These are phyloP conservation scores for Nevesoporus exiguus DNA, from an alignment of 768 basidiomycete genomes.

Conservation along the genomic window DNA sequence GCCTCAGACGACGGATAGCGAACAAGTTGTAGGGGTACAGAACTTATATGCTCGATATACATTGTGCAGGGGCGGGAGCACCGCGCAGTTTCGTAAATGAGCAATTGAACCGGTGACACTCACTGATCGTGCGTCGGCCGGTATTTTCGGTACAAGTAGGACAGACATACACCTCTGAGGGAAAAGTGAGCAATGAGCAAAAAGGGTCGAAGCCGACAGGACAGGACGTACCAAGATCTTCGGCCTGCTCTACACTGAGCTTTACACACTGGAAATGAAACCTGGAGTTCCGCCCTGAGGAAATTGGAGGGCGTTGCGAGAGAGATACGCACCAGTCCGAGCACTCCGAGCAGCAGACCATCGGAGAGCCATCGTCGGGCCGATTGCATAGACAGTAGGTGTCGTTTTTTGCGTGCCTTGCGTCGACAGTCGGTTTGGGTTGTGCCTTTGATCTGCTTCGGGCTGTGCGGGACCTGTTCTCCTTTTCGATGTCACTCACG, in stretches of 20 bases:
- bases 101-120: slow-evolving; percentile 48
- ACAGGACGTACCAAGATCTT: slow-evolving; percentile 68
- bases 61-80: slow-evolving; percentile 28
- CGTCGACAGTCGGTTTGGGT: slow-evolving; percentile 16
- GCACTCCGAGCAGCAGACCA: slow-evolving; percentile 74
- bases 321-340: slow-evolving; percentile 56
- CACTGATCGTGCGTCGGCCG: slow-evolving; percentile 69
- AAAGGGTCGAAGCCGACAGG: not conserved
- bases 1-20: slow-evolving; percentile 34
- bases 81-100: slow-evolving; percentile 28
- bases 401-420: slow-evolving; percentile 18
- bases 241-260: slow-evolving; percentile 59
- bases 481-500: slow-evolving; percentile 30
- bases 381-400: slow-evolving; percentile 59
- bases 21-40: slow-evolving; percentile 36
- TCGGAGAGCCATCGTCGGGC: slow-evolving; percentile 75
- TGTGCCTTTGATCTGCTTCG: slow-evolving; percentile 24
- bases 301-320: not conserved
- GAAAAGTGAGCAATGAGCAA: slow-evolving; percentile 14
- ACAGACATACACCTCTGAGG: slow-evolving; percentile 58
- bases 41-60: slow-evolving; percentile 37
- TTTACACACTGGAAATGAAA: slow-evolving; percentile 80
- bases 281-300: slow-evolving; percentile 41
- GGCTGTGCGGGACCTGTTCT: slow-evolving; percentile 24
- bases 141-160: slow-evolving; percentile 55